Percentiles rank a stretch among this genome's conserved stretches.
These are phyloP conservation scores for Magnolia sinica DNA, from an alignment of 164 flowering plant genomes.

Conservation along the genomic window DNA sequence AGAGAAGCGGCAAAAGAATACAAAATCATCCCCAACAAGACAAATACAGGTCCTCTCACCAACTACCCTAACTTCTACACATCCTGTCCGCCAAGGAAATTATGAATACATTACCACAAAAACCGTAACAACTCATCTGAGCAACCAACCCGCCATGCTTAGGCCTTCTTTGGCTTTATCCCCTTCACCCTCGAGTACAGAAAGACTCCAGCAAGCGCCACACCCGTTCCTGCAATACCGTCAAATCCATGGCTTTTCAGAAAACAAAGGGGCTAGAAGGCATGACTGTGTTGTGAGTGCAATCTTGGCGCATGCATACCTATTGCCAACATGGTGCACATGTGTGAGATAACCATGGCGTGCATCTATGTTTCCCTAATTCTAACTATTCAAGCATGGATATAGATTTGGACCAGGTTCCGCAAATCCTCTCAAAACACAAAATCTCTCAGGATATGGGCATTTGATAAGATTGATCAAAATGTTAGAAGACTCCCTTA, in stretches of 20 bases:
- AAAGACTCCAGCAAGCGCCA: conserved; percentile 93
- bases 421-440: too few relatives aligned
- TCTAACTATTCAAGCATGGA: too few relatives aligned
- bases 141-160: not conserved
- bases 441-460: too few relatives aligned
- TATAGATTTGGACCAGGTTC: too few relatives aligned
- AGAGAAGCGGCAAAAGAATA: conserved; percentile 13
- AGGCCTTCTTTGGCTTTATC: conserved; percentile 63
- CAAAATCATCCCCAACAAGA: not conserved
- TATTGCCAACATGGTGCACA: too few relatives aligned
- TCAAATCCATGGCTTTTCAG: not conserved
- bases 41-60: not conserved
- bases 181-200: conserved; percentile 85
- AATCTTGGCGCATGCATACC: too few relatives aligned
- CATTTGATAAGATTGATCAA: too few relatives aligned
- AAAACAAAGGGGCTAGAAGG: not conserved
- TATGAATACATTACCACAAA: not conserved
- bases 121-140: not conserved
- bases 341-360: too few relatives aligned
- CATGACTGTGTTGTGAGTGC: too few relatives aligned
- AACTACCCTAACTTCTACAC: not conserved
- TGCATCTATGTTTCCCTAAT: too few relatives aligned
- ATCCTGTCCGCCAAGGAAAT: not conserved
- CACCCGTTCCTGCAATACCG: conserved; percentile 70
- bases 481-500: too few relatives aligned